phyloP scores from a whole-genome alignment of 768 basidiomycete genomes.

The Pleurotus salmoneostramineus region DNA sequence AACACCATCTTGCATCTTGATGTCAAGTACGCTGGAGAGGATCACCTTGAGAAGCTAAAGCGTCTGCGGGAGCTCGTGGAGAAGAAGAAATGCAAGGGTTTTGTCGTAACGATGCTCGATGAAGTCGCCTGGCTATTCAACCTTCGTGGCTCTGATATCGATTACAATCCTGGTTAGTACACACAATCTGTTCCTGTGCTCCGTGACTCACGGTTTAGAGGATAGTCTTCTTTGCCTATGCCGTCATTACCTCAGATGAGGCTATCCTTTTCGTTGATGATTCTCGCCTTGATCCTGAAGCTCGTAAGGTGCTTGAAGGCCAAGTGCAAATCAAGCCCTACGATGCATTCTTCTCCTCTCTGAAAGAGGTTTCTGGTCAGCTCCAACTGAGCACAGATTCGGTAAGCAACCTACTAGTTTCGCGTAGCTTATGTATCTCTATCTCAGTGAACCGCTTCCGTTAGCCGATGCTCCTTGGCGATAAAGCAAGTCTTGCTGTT shows the following conservation, averaged over 20 bases:
- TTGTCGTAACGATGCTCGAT: slow-evolving; percentile 86
- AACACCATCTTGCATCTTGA: slow-evolving; percentile 67
- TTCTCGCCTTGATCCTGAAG: slow-evolving; percentile 41
- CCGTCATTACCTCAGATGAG: slow-evolving; percentile 59
- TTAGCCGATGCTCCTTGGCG: slow-evolving; percentile 75
- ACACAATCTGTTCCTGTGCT: background rate
- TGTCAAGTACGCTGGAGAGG: slow-evolving; percentile 66
- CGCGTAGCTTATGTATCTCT: background rate
- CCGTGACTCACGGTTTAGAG: background rate
- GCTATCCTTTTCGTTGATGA: slow-evolving; percentile 70
- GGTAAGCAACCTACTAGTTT: slow-evolving; percentile 17
- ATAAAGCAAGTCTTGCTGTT: slow-evolving; percentile 78
- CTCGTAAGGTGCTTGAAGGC: slow-evolving; percentile 44
- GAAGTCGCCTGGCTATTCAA: slow-evolving; percentile 96
- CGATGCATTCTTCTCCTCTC: slow-evolving; percentile 57
- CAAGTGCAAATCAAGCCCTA: slow-evolving; percentile 72
- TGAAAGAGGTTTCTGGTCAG: slow-evolving; percentile 42
- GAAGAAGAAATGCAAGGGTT: slow-evolving; percentile 62
- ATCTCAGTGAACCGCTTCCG: background rate
- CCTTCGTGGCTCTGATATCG: slow-evolving; percentile 88
- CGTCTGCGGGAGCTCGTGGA: slow-evolving; percentile 60
- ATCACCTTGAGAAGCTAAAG: slow-evolving; percentile 62
- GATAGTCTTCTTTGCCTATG: slow-evolving; percentile 89
- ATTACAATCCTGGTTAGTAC: slow-evolving; percentile 62
- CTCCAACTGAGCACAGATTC: slow-evolving; percentile 28